A percentile compares a stretch with the other conserved stretches of the same genome.
Conservation (phyloP, 805 yeast genomes). For the Teunomyces gatunensis region DNA sequence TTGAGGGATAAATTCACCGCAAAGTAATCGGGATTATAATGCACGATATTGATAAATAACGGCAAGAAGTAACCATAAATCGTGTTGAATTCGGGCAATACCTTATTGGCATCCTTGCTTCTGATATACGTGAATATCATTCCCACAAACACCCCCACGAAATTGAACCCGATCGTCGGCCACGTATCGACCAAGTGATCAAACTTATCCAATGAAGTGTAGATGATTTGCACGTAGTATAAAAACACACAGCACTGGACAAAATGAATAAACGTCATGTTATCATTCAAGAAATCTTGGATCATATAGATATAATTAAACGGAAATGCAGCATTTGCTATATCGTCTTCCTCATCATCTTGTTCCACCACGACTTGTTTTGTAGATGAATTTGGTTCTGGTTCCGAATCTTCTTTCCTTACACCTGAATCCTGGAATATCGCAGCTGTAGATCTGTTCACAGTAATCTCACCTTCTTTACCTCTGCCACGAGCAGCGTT, state of each 20-base stretch:
- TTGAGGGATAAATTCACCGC: constrained; percentile 34
- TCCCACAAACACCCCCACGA: constrained; percentile 30
- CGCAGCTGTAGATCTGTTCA: background rate
- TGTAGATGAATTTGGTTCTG: background rate
- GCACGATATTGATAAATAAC: constrained; percentile 19
- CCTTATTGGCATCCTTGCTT: constrained; percentile 16
- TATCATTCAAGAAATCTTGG: constrained; percentile 40
- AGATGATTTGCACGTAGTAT: constrained; percentile 31
- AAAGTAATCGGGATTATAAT: constrained; percentile 21
- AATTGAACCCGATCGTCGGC: constrained; percentile 31
- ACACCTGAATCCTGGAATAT: background rate
- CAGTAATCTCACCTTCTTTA: background rate
- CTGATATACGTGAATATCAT: constrained; percentile 22
- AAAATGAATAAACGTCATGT: constrained; percentile 27
- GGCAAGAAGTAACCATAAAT: constrained; percentile 37
- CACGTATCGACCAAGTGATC: constrained; percentile 16
- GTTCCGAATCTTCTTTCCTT: background rate
- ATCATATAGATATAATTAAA: constrained; percentile 19
- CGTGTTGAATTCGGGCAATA: constrained; percentile 37
- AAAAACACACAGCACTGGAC: constrained; percentile 30
- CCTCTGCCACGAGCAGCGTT: constrained; percentile 8
- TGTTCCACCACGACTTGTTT: background rate
- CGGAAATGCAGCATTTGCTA: constrained; percentile 7
- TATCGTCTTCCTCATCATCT: constrained; percentile 10
- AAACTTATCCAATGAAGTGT: constrained; percentile 17